Evolutionary conservation across 495 filamentous ascomycete genomes (phyloP).

Genomic region (Parachaetomium inaequale): DNA sequence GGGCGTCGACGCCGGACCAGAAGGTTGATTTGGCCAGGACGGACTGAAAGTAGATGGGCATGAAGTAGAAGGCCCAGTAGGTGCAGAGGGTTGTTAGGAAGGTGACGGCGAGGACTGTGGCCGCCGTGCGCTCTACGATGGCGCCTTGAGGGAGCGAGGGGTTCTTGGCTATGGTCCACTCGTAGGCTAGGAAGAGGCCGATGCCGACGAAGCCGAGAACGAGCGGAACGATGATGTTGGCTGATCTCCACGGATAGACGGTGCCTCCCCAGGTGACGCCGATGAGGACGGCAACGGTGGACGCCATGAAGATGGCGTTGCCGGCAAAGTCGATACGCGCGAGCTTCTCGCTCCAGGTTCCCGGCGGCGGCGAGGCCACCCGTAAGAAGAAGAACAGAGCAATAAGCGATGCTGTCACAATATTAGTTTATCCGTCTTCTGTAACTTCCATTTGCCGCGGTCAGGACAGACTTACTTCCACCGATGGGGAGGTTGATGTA

Average conservation of each 20-base stretch:
- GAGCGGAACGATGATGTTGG: not conserved
- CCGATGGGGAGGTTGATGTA: not conserved
- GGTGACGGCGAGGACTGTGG: too few species aligned
- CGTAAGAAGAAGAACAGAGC: not conserved
- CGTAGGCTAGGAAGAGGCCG: too few species aligned
- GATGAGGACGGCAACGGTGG: not conserved
- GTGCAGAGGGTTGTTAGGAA: too few species aligned
- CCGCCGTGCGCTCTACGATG: too few species aligned
- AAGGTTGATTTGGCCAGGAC: too few species aligned
- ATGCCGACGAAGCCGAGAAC: too few species aligned
- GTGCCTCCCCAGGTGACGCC: not conserved
- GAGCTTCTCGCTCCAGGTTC: not conserved
- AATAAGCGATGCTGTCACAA: not conserved
- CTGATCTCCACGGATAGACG: not conserved
- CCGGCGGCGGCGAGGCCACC: not conserved
- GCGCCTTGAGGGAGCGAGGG: too few species aligned
- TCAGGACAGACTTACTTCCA: not conserved
- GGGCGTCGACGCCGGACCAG: constrained; percentile 41
- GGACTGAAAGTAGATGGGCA: too few species aligned
- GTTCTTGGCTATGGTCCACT: too few species aligned
- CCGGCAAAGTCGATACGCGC: not conserved
- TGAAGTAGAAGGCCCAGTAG: too few species aligned
- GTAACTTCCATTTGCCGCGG: not conserved
- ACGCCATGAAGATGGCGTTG: not conserved
- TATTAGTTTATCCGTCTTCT: not conserved